Evolutionary conservation across 495 filamentous ascomycete species (phyloP), one percentile per base, ranked within the genome.

Genomic region (Penicillium cinerascens): DNA sequence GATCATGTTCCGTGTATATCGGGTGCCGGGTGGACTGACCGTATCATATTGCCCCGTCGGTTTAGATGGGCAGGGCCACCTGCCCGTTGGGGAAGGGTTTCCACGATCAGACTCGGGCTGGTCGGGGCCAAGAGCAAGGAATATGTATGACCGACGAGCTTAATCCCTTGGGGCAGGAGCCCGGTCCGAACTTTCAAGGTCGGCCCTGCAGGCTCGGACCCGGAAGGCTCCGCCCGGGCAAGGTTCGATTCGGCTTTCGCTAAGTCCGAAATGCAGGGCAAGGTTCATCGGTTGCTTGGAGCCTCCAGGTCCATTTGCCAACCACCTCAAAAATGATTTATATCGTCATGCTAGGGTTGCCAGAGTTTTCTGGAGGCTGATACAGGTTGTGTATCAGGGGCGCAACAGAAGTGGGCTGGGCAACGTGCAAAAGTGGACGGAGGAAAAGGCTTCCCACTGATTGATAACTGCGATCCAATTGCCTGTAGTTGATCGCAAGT

Each of bases 1-100:
- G 60, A 63, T 63, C 60, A 49, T 57, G 46, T 51, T 59, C 52
- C 56, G 46, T 53, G 29, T 59, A 53, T 51, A 54, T 50, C 40
- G 20, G 36, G 33, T 54, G 53, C 44, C 49, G 47, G 35, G 44
- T 52, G 53, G 50, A 21, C 56, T 60, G 53, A 54, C 47, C 36
- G 46, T 51, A 54, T 60, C 53, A 50, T 15, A 25, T 22, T 49
- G 16, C 45, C 29, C 41, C 9, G 21, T 33, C 4, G 18, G 11
- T 36, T 35, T 16, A 26, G 47, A 54, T 37, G 23, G 27, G 21
- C 23, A 33, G 36, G 25, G 23, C 3, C 25, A 42, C 40, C 27
- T 54, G 40, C 51, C 42, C 13, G 23, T 52, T 47, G 15, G 26
- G 46, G 51, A 50, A 18, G 37, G 15, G 17, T 37, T 21, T 27